Evolutionary conservation across 306 rosid species (phyloP).

Genomic region (Cicer cuneatum): DNA sequence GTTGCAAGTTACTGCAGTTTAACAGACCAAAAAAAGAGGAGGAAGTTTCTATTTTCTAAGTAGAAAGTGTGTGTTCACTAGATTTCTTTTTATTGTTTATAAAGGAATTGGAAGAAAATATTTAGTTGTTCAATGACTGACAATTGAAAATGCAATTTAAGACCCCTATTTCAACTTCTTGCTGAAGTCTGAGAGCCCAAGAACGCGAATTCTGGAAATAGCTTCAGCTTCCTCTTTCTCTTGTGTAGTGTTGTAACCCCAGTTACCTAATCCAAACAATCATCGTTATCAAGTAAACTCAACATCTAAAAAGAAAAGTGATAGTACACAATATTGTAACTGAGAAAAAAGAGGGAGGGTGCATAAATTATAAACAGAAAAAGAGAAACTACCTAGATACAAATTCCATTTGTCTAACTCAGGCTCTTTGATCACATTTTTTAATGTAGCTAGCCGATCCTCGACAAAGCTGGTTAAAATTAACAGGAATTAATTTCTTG

Average conservation of each 20-base stretch:
- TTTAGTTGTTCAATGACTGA: neutral
- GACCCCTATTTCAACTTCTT: constrained; percentile 69
- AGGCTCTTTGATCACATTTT: constrained; percentile 85
- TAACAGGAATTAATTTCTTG: constrained; percentile 36
- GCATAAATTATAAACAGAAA: constrained; percentile 10
- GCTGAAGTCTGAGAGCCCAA: constrained; percentile 73
- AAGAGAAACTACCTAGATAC: constrained; percentile 67
- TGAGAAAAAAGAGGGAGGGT: neutral
- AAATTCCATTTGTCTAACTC: constrained; percentile 88
- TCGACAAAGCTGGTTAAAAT: constrained; percentile 78
- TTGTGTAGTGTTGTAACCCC: constrained; percentile 89
- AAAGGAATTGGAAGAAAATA: neutral
- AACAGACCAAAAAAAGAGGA: neutral
- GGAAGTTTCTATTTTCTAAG: constrained; percentile 5
- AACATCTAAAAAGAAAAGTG: neutral
- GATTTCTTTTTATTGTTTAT: constrained; percentile 8
- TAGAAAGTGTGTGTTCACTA: neutral
- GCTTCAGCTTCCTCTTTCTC: constrained; percentile 86
- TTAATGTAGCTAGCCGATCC: constrained; percentile 84
- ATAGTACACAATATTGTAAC: constrained; percentile 14
- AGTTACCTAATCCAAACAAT: constrained; percentile 58
- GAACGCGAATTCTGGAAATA: constrained; percentile 66
- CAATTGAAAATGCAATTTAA: constrained; percentile 18
- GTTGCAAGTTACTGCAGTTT: constrained; percentile 28
- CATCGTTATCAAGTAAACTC: constrained; percentile 31